Percentiles rank a stretch among this genome's conserved stretches.
Evolutionary conservation across 2,329 filamentous ascomycete genomes (phyloP).

Genomic region (Colletotrichum orbiculare): DNA sequence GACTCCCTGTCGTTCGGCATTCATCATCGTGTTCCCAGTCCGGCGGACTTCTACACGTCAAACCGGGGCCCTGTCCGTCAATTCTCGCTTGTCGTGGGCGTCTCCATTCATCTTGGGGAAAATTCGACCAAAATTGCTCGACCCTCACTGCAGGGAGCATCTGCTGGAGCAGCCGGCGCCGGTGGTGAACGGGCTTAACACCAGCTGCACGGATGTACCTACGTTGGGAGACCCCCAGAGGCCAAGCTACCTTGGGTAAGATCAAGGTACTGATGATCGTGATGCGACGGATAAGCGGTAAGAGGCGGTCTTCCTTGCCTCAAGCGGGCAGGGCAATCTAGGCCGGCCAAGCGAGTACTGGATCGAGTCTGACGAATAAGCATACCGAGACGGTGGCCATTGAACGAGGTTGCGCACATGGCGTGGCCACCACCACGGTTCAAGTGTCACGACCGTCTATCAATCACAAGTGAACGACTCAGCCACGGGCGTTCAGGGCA

Average conservation of each 20-base stretch:
- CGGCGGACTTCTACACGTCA: conserved; percentile 20
- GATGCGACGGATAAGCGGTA: conserved; percentile 15
- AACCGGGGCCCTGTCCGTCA: conserved; percentile 17
- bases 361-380: conserved; percentile 29
- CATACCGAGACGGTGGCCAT: conserved; percentile 12
- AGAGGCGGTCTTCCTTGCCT: conserved; percentile 8
- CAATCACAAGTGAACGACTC: conserved; percentile 33
- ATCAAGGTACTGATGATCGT: not conserved
- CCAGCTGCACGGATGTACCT: conserved; percentile 31
- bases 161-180: conserved; percentile 3
- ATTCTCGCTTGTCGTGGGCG: not conserved
- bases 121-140: conserved; percentile 16
- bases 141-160: conserved; percentile 32
- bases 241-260: conserved; percentile 11
- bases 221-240: conserved; percentile 2
- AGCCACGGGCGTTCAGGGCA: conserved; percentile 8
- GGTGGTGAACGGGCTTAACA: conserved; percentile 27
- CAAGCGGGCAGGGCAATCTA: conserved; percentile 14
- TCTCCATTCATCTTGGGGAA: not conserved
- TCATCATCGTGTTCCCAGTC: conserved; percentile 13
- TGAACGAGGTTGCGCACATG: not conserved
- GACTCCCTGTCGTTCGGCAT: not conserved
- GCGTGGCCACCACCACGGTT: conserved; percentile 6
- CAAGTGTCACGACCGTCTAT: conserved; percentile 25
- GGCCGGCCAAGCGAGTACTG: conserved; percentile 1